A percentile compares a stretch with the other conserved stretches of the same genome.
Conservation (phyloP, 2,329 filamentous ascomycete species). For the Pseudopyrenochaeta lycopersici region DNA sequence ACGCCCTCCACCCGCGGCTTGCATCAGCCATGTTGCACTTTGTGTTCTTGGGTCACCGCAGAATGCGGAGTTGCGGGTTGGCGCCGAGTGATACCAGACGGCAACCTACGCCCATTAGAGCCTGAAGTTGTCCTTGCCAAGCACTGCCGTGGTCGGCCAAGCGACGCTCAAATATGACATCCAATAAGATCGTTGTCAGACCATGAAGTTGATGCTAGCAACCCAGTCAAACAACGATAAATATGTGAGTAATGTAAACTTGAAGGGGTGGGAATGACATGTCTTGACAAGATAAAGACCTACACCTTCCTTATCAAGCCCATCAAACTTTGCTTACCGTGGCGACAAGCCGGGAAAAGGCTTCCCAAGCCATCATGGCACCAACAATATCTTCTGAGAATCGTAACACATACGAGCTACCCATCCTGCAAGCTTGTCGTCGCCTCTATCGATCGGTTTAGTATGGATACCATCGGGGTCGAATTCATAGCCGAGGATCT, state of each 20-base stretch:
- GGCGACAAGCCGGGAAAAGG: no score
- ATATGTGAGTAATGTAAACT: not conserved
- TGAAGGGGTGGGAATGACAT: not conserved
- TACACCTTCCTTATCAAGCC: constrained; percentile 28
- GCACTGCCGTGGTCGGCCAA: constrained; percentile 11
- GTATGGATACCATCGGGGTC: no score
- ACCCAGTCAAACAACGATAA: not conserved
- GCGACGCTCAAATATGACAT: not conserved
- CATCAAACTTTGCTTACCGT: not conserved
- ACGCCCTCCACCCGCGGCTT: not conserved
- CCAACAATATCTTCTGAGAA: no score
- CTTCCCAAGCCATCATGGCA: no score
- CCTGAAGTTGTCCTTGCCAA: constrained; percentile 7
- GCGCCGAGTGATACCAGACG: constrained; percentile 24
- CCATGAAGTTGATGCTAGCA: not conserved
- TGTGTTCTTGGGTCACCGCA: constrained; percentile 1
- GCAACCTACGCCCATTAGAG: constrained; percentile 1
- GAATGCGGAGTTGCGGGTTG: constrained; percentile 14
- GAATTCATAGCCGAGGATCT: no score
- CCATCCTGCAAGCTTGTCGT: no score
- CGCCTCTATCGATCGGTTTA: no score
- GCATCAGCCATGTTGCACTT: constrained; percentile 2
- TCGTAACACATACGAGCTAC: no score
- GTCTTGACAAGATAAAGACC: constrained; percentile 6
- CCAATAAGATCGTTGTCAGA: constrained; percentile 1